Percentiles rank a stretch among this genome's conserved stretches.
phyloP scores from a whole-genome alignment of 345 rosid genomes.

The Geranium brycei region DNA sequence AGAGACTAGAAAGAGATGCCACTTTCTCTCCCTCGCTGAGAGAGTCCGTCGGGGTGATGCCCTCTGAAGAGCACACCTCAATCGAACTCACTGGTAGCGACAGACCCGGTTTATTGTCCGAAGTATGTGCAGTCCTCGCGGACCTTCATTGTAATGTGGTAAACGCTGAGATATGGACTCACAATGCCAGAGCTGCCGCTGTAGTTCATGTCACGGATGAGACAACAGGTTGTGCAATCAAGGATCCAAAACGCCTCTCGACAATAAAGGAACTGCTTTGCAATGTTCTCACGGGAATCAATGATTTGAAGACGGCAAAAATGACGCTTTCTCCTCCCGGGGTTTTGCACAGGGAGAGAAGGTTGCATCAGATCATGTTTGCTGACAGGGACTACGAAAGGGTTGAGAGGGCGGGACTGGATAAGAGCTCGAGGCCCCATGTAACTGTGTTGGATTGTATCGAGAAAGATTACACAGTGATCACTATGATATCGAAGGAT shows the following conservation, averaged over 20 bases:
- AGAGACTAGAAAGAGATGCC: slow-evolving; percentile 72
- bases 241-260: slow-evolving; percentile 53
- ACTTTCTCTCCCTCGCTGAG: slow-evolving; percentile 43
- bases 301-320: slow-evolving; percentile 49
- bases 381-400: slow-evolving; percentile 86
- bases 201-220: slow-evolving; percentile 64
- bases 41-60: slow-evolving; percentile 66
- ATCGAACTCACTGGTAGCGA: slow-evolving; percentile 76
- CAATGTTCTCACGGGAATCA: slow-evolving; percentile 49
- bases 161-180: slow-evolving; percentile 91
- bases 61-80: slow-evolving; percentile 63
- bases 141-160: slow-evolving; percentile 74
- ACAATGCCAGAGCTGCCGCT: slow-evolving; percentile 86
- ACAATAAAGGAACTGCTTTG: slow-evolving; percentile 46
- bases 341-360: slow-evolving; percentile 49
- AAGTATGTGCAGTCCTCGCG: slow-evolving; percentile 80
- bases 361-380: slow-evolving; percentile 90
- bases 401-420: slow-evolving; percentile 28
- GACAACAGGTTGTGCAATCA: slow-evolving; percentile 43
- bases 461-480: slow-evolving; percentile 66
- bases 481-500: slow-evolving; percentile 74
- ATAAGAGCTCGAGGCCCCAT: slow-evolving; percentile 38
- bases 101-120: slow-evolving; percentile 82
- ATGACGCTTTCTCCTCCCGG: slow-evolving; percentile 51
- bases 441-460: slow-evolving; percentile 53